Conservation (phyloP, 2,329 filamentous ascomycete species). For the Purpureocillium takamizusanense region DNA sequence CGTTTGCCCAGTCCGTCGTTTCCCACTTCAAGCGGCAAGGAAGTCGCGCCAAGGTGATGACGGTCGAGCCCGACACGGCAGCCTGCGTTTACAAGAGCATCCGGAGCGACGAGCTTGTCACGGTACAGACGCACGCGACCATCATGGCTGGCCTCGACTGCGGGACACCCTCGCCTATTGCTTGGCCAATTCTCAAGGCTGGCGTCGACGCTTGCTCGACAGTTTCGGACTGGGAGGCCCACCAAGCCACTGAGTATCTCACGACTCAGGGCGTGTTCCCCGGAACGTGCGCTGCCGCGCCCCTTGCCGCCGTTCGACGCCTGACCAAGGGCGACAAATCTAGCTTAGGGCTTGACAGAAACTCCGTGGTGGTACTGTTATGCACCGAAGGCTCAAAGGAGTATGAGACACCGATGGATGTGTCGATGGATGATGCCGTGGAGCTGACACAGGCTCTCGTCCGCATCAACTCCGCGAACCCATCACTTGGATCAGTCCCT, state of each 20-base stretch:
- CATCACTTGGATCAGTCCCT: constrained; percentile 27
- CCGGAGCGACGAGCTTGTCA: constrained; percentile 32
- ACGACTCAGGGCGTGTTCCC: constrained; percentile 33
- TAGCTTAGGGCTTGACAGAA: constrained; percentile 25
- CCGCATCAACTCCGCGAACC: constrained; percentile 40
- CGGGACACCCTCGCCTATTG: constrained; percentile 55
- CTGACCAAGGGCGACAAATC: constrained; percentile 26
- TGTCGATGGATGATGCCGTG: constrained; percentile 31
- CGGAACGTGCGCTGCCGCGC: constrained; percentile 56
- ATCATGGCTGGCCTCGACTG: constrained; percentile 72
- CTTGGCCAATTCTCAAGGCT: constrained; percentile 50
- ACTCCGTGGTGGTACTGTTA: constrained; percentile 55
- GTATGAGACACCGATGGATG: constrained; percentile 35
- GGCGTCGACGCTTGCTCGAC: constrained; percentile 53
- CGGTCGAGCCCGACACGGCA: constrained; percentile 62
- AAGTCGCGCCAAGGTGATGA: constrained; percentile 34
- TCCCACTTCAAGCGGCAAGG: constrained; percentile 49
- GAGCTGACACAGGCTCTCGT: constrained; percentile 34
- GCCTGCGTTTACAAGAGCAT: constrained; percentile 49
- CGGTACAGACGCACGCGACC: constrained; percentile 47
- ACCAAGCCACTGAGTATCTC: constrained; percentile 48
- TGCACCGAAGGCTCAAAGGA: constrained; percentile 50
- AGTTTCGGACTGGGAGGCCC: constrained; percentile 54
- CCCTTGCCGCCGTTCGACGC: constrained; percentile 46
- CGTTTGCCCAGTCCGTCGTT: constrained; percentile 60